phyloP scores from a whole-genome alignment of 2,329 filamentous ascomycete genomes.

The Fusarium sp. region DNA sequence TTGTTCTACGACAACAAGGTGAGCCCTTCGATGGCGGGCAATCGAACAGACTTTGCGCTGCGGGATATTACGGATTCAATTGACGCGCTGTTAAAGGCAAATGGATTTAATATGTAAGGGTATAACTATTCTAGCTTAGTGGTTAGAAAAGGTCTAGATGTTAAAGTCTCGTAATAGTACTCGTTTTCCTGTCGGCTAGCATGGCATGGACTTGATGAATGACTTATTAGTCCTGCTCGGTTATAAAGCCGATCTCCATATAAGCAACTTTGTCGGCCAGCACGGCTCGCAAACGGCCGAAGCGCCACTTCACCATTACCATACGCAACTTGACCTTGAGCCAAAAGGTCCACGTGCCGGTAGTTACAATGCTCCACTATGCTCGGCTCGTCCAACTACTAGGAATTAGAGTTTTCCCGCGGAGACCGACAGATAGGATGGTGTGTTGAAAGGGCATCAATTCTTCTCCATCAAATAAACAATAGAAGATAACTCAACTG shows the following conservation, averaged over 20 bases:
- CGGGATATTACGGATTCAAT: neutral
- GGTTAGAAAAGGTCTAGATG: too few relatives aligned
- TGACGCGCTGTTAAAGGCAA: neutral
- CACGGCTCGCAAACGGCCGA: neutral
- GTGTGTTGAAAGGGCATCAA: too few relatives aligned
- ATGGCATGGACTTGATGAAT: too few relatives aligned
- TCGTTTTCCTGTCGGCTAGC: fast-evolving
- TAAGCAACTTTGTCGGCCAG: neutral
- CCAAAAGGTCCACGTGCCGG: too few relatives aligned
- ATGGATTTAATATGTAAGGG: neutral
- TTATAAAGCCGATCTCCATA: fast-evolving
- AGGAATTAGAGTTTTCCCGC: too few relatives aligned
- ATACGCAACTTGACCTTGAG: too few relatives aligned
- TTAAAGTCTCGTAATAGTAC: neutral
- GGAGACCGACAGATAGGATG: too few relatives aligned
- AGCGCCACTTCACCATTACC: neutral
- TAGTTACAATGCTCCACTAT: too few relatives aligned
- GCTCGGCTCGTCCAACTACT: too few relatives aligned
- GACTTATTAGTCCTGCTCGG: too few relatives aligned
- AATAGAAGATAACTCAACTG: too few relatives aligned
- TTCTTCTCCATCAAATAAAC: too few relatives aligned
- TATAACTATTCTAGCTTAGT: neutral
- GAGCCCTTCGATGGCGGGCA: neutral
- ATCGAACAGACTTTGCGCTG: neutral
- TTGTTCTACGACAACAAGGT: neutral